A percentile compares a stretch with the other conserved stretches of the same genome.
Conservation (phyloP, 495 filamentous ascomycete genomes). For the Tetracladium setigerum region DNA sequence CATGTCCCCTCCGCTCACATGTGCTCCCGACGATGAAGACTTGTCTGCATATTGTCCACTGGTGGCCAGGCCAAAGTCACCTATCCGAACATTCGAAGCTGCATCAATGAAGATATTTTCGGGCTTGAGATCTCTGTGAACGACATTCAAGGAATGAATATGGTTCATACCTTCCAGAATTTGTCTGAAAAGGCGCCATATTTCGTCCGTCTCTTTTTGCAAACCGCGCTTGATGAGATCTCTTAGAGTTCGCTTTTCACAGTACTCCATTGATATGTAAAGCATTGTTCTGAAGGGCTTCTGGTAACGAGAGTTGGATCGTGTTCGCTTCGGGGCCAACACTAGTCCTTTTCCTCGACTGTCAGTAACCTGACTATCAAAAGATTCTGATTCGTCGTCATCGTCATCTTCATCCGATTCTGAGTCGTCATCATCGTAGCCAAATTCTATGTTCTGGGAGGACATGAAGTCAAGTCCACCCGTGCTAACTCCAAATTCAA, state of each 20-base stretch:
- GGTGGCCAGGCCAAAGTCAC: slow-evolving; percentile 92
- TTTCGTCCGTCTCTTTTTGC: slow-evolving; percentile 61
- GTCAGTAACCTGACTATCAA: slow-evolving; percentile 2
- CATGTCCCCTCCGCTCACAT: slow-evolving; percentile 37
- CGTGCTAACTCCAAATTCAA: slow-evolving; percentile 63
- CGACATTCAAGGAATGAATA: slow-evolving; percentile 85
- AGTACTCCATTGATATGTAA: slow-evolving; percentile 94
- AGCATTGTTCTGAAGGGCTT: slow-evolving; percentile 43
- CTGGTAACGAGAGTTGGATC: slow-evolving; percentile 17
- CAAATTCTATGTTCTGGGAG: slow-evolving; percentile 73
- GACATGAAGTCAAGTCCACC: slow-evolving; percentile 91
- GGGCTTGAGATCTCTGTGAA: slow-evolving; percentile 95
- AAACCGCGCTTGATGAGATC: slow-evolving; percentile 80
- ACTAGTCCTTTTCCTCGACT: slow-evolving; percentile 3
- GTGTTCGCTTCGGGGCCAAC: slow-evolving; percentile 15
- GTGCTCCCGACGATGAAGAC: slow-evolving; percentile 49
- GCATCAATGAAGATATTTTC: slow-evolving; percentile 97
- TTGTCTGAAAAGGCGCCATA: slow-evolving; percentile 88
- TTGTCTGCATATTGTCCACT: slow-evolving; percentile 78
- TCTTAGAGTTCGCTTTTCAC: slow-evolving; percentile 85
- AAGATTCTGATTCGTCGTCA: slow-evolving; percentile 29
- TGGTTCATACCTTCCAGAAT: slow-evolving; percentile 85
- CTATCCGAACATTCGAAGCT: slow-evolving; percentile 83
- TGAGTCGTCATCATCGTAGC: slow-evolving; percentile 58
- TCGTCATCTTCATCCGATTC: slow-evolving; percentile 32